These are phyloP conservation scores for Scutellaria barbata DNA, from an alignment of 257 asterid species.

Conservation along the genomic window DNA sequence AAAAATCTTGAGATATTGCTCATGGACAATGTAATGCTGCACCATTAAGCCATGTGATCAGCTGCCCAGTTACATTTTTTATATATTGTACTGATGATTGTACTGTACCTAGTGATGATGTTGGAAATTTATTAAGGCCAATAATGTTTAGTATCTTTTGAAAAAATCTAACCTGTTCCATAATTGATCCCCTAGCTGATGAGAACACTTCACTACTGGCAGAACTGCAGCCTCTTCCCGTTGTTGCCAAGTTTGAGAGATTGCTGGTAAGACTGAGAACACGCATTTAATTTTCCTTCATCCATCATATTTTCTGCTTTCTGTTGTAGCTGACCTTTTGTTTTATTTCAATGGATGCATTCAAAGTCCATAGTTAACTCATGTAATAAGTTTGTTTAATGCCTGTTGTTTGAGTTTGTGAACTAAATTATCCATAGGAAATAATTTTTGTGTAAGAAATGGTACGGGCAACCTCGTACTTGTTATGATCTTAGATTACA, in stretches of 20 bases:
- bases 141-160: background rate
- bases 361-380: constrained; percentile 3
- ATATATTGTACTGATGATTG: constrained; percentile 1
- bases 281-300: constrained; percentile 23
- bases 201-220: constrained; percentile 50
- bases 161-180: constrained; percentile 26
- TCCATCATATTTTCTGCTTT: constrained; percentile 19
- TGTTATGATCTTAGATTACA: constrained; percentile 30
- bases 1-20: background rate
- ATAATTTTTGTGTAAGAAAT: background rate
- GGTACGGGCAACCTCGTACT: constrained; percentile 14
- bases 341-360: constrained; percentile 3
- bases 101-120: constrained; percentile 13
- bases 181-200: constrained; percentile 44
- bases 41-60: background rate
- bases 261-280: constrained; percentile 69
- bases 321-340: constrained; percentile 26
- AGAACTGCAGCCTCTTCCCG: constrained; percentile 62
- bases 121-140: constrained; percentile 22
- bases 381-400: constrained; percentile 13
- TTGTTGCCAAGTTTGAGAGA: constrained; percentile 71
- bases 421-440: background rate
- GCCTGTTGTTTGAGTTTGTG: constrained; percentile 20
- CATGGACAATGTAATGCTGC: background rate
- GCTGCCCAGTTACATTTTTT: constrained; percentile 18